Evolutionary conservation across 176 grass and related monocot species (phyloP), one percentile per base, ranked within the genome.

Genomic region (Bromus sterilis): DNA sequence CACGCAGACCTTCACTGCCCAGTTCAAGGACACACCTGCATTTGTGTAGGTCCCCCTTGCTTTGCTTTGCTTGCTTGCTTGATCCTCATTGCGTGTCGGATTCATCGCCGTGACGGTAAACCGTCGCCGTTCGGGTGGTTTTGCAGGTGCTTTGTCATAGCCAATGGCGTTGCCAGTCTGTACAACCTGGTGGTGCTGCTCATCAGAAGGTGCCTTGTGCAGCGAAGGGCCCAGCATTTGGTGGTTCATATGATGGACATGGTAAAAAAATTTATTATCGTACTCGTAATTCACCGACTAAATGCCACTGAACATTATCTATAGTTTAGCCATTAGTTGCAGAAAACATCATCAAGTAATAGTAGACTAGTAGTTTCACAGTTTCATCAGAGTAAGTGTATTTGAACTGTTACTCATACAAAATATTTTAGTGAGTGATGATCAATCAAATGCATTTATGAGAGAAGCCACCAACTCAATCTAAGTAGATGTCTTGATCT

Each of bases 121-220:
- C 64, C 21, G 49, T 53, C 25, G 62, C 21, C 1, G 10, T 78
- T 66, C 9, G 20, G 37, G 28, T 39, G 1, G 61, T 53, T 71
- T 31, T 77, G 84, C 82, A 96, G 93, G 69, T 90, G 83, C 69
- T 96, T 99, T 28, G 91, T 93, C 72, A 43, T 82, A 62, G 93
- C 74, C 78, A 96, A 99, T 72, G 82, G 87, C 23, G 55, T 87
- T 68, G 91, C 77, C 24, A 86, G 89, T 48, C 60, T 70, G 7
- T 90, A 91, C 33, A 91, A 93, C 49, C 75, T 93, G 64, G 23
- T 91, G 62, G 23, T 75, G 43, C 79, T 88, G 43, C 76, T 95
- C 39, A 9, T 85, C 7, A 16, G 86, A 13, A 72, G 83, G 51
- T 70, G 43, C 51, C 59, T 76, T 80, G 78, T 83, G 18, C 77